Percentiles rank a stretch among this genome's conserved stretches.
These are phyloP conservation scores for Leptosphaerulina australis DNA, from an alignment of 2,329 filamentous ascomycete species.

Conservation along the genomic window DNA sequence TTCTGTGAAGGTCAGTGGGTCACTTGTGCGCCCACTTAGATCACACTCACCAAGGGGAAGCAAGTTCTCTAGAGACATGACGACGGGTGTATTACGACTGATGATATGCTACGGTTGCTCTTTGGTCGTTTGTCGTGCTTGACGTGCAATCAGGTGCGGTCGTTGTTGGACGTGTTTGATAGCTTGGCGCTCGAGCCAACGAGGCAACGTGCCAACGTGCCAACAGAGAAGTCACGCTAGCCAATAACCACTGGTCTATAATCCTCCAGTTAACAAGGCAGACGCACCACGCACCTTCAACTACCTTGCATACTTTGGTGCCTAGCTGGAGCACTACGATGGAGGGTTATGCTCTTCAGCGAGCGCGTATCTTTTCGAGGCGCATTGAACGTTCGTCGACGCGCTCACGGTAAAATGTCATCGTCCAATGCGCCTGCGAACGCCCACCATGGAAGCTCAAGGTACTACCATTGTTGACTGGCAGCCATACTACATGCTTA, in stretches of 20 bases:
- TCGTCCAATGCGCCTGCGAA: constrained; percentile 4
- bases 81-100: not conserved
- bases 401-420: constrained; percentile 24
- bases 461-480: too few species aligned
- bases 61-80: constrained; percentile 40
- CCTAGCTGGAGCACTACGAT: constrained; percentile 44
- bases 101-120: not conserved
- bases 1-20: constrained; percentile 62
- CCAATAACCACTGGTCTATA: constrained; percentile 9
- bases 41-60: constrained; percentile 38
- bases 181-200: constrained; percentile 28
- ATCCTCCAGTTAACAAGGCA: too few species aligned
- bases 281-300: constrained; percentile 17
- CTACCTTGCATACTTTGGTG: constrained; percentile 28
- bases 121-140: constrained; percentile 1
- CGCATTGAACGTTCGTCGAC: constrained; percentile 28
- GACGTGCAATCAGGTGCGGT: constrained; percentile 15
- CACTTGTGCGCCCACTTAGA: not conserved
- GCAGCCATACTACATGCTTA: not conserved
- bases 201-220: too few species aligned
- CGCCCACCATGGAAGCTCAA: not conserved
- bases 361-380: constrained; percentile 35
- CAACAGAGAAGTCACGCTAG: constrained; percentile 25
- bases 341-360: constrained; percentile 45
- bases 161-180: constrained; percentile 23